Evolutionary conservation across 768 basidiomycete genomes (phyloP), one percentile per base, ranked within the genome.

Genomic region (Psilocybe sp.): DNA sequence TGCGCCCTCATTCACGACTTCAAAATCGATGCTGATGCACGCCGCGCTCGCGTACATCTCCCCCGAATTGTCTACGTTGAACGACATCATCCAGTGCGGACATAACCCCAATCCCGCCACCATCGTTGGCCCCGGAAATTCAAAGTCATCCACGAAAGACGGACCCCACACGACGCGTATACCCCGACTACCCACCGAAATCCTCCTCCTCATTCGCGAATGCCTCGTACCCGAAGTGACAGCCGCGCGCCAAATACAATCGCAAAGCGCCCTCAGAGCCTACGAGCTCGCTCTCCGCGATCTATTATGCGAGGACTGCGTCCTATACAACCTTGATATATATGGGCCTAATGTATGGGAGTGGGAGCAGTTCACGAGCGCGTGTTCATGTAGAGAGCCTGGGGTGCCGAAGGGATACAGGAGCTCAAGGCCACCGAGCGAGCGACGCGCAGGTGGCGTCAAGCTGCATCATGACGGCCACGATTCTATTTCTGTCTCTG

Each of bases 311-410:
- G 58, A 71, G 32, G 74, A 80, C 49, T 80, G 78, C 61, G 65
- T 70, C 54, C 67, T 72, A 15, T 81, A 78, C 59, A 74, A 81
- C 57, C 62, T 76, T 16, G 77, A 80, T 50, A 77, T 82, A 19
- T 82, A 74, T 53, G 80, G 80, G 1, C 66, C 67, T 28, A 73
- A 77, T 51, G 66, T 81, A 8, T 79, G 76, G 60, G 69, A 75
- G 40, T 82, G 80, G 80, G 75, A 76, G 39, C 73, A 77, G 47
- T 75, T 79, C 47, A 71, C 67, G 41, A 70, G 78, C 1, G 69
- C 75, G 13, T 82, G 81, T 57, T 65, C 66, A n/a, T 82, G 80
- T 58, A 49, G 59, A 37, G 57, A 61, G 37, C 56, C 62, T 44
- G 61, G 59, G 23, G 40, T 39, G 16, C 46, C 40, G 7, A 14